Evolutionary conservation across 2,329 filamentous ascomycete genomes (phyloP), one percentile per base, ranked within the genome.

Genomic region (Exophiala aquamarina): DNA sequence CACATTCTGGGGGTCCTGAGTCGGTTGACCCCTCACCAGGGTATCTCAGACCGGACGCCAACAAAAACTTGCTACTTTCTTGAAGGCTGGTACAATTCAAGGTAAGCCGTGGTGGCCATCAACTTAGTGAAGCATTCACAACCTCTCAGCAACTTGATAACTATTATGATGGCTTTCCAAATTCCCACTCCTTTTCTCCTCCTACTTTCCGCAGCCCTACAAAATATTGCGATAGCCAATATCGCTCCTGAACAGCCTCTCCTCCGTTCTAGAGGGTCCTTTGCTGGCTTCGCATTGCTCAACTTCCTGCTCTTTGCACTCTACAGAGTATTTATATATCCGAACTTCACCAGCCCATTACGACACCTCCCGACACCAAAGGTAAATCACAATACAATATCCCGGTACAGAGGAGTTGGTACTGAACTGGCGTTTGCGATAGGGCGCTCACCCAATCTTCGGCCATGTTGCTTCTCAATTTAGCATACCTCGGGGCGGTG

Each of bases 341-440:
- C 81, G 2, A 65, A 71, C 23, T 77, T 72, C 50, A 67, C 84
- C 49, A 81, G 74, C 28, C 79, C 80, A 1, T 56, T 84, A 38
- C 73, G 77, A 50, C 66, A 79, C 56, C 61, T 85, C 21, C 81
- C 80, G 4, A 64, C 68, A 9, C 76, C 80, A 5, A 59, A 69
- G 39, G 76, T 78, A 32, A n/a, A n/a, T n/a, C n/a, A n/a, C n/a
- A n/a, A n/a, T n/a, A n/a, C n/a, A n/a, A n/a, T n/a, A n/a, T n/a
- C n/a, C n/a, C n/a, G n/a, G 3, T 5, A 17, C 8, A 7, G 3
- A 29, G 20, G 18, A 4, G 18, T 34, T 18, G 28, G 37, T 18
- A 28, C 11, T n/a, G 19, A 15, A 21, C n/a, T 41, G 11, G 31
- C 28, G 7, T 6, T 10, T 32, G 7, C 3, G 2, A 28, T n/a